These are phyloP conservation scores for Neolentinus lepideus DNA, from an alignment of 1,284 basidiomycete genomes.

Conservation along the genomic window DNA sequence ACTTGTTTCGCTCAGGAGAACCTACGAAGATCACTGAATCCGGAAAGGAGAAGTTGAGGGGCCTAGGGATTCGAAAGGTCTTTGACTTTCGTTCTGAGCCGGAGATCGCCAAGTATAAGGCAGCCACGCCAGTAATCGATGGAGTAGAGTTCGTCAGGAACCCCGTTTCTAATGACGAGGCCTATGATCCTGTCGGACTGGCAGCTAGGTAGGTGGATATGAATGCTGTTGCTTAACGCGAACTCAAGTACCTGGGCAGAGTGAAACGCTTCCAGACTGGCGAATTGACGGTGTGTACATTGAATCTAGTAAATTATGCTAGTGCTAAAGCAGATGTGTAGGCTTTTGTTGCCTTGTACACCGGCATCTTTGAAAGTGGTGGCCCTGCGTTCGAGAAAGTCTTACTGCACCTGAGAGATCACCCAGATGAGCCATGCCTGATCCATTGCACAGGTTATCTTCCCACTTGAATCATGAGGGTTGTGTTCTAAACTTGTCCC, in stretches of 20 bases:
- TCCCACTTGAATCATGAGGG: neutral
- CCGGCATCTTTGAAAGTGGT: constrained; percentile 70
- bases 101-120: constrained; percentile 66
- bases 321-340: constrained; percentile 54
- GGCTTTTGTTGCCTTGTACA: constrained; percentile 76
- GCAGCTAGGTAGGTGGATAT: constrained; percentile 53
- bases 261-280: neutral
- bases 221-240: neutral
- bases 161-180: constrained; percentile 65
- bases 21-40: constrained; percentile 58
- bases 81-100: constrained; percentile 73
- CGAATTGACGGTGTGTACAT: constrained; percentile 16
- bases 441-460: constrained; percentile 66
- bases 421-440: constrained; percentile 52
- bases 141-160: constrained; percentile 49
- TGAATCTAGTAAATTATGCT: constrained; percentile 67
- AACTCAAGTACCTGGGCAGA: neutral
- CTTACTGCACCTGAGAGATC: constrained; percentile 62
- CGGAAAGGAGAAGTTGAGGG: constrained; percentile 48
- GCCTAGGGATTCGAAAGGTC: constrained; percentile 54
- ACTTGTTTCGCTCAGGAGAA: constrained; percentile 62
- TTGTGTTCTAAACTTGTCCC: neutral
- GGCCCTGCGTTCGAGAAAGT: constrained; percentile 58
- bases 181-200: constrained; percentile 77
- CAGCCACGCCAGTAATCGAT: constrained; percentile 53